These are phyloP conservation scores for Patellifolia procumbens DNA, from an alignment of 179 eudicot genomes.

Conservation along the genomic window DNA sequence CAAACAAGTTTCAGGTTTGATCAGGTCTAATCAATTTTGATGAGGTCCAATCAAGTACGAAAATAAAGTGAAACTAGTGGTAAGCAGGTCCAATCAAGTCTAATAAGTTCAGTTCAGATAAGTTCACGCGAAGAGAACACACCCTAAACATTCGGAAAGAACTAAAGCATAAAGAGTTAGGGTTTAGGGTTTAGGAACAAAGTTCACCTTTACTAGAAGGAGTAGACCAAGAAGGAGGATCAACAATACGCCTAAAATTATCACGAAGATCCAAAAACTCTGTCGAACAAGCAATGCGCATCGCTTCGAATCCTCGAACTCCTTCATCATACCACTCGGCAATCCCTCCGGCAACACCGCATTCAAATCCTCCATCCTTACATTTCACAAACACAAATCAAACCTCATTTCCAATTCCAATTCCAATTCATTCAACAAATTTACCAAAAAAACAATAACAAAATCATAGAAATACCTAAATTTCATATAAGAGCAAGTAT, in stretches of 20 bases:
- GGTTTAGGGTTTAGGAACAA: background rate
- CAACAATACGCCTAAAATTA: constrained; percentile 82
- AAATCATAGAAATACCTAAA: constrained; percentile 44
- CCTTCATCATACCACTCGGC: constrained; percentile 74
- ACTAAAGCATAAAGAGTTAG: no score
- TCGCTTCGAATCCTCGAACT: constrained; percentile 74
- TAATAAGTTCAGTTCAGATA: no score
- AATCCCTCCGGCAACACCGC: constrained; percentile 75
- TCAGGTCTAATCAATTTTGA: no score
- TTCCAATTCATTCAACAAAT: background rate
- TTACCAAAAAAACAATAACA: background rate
- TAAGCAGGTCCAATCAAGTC: no score
- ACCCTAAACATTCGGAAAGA: no score
- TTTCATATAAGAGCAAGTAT: constrained; percentile 58
- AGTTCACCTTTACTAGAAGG: constrained; percentile 54
- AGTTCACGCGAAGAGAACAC: no score
- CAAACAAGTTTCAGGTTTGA: no score
- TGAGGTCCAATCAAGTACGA: no score
- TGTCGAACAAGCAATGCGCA: constrained; percentile 67
- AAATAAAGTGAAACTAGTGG: no score
- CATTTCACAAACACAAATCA: background rate
- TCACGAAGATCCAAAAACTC: constrained; percentile 87
- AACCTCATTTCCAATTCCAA: background rate
- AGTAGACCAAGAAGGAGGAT: constrained; percentile 63
- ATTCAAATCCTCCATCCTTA: constrained; percentile 62